Base-by-base conservation (phyloP, 164 flowering plant species). In the Aristolochia contorta region DNA sequence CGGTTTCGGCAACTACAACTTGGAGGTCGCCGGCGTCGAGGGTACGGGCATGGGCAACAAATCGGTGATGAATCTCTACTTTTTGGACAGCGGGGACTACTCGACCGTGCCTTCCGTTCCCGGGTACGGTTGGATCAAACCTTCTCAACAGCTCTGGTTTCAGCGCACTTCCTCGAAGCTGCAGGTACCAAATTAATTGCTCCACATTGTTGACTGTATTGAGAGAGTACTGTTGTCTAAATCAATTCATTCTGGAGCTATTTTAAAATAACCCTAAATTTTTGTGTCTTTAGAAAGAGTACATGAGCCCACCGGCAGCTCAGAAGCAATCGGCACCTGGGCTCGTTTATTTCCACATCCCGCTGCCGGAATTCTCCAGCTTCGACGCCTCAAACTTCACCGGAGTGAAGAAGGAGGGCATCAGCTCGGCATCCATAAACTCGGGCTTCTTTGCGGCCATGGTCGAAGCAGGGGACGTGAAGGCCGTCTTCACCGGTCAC, bases 31-130 rank as follows among this genome's bases (percentile, higher is more conserved):
- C 7, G 99, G 99, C 8, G 82, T 69, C 52, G 66, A 68, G 54
- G 86, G 83, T 8, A 83, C 96, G 8, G 51, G 55, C 16, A 64
- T 93, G 27, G 74, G 53, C 4, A 86, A 90, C 76, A 93, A 93
- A 61, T 88, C 98, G 0, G 75, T 82, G 54, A 79, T 93, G 54
- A 93, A 90, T 73, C 80, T 93, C 18, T 93, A 87, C 63, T 82
- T 93, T 57, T 83, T 93, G 48, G 98, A 93, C 66, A 90, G 96
- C 52, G 98, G 98, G 8, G 98, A 90, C 75, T 90, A 93, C 78
- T 93, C 97, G 45, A 83, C 82, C 0, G 85, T 81, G 66, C 79
- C 86, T 6, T 67, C 79, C n/a, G 77, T 93, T 20, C 70, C 67
- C 59, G 92, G 96, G 47, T 90, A 93, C 64, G 98, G 81, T 51